A percentile compares a stretch with the other conserved stretches of the same genome.
Evolutionary conservation across 371 early-diverging fungal species (phyloP).

Genomic region (Mucor lusitanicus): DNA sequence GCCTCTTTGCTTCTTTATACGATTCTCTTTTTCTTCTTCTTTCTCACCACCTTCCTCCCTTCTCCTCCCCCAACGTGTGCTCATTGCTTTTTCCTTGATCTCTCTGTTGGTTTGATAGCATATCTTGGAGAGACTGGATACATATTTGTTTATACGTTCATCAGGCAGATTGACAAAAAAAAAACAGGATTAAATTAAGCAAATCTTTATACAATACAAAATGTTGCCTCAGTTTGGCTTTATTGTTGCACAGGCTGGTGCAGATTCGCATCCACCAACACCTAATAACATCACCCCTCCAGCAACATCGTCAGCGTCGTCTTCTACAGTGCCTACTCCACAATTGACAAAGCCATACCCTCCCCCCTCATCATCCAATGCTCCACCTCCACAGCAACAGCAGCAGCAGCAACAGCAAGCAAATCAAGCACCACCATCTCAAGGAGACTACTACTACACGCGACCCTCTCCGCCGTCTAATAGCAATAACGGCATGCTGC

Average conservation of each 20-base stretch:
- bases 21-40: conserved; percentile 8
- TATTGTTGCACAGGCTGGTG: conserved; percentile 53
- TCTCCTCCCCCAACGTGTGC: background rate
- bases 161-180: background rate
- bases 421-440: conserved; percentile 1
- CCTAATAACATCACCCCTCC: conserved; percentile 5
- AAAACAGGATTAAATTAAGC: background rate
- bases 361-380: conserved; percentile 2
- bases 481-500: conserved; percentile 3
- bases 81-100: conserved; percentile 8
- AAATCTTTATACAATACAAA: background rate
- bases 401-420: background rate
- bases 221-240: conserved; percentile 72
- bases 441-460: conserved; percentile 17
- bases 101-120: background rate
- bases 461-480: conserved; percentile 13
- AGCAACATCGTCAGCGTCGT: conserved; percentile 5
- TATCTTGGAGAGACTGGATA: background rate
- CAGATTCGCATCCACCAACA: conserved; percentile 32
- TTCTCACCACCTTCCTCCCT: background rate
- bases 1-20: background rate
- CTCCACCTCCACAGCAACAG: background rate
- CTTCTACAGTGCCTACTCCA: background rate
- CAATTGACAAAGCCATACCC: conserved; percentile 14
- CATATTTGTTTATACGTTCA: background rate